phyloP scores from a whole-genome alignment of 2,329 filamentous ascomycete genomes.

The Diaporthe ampelina region DNA sequence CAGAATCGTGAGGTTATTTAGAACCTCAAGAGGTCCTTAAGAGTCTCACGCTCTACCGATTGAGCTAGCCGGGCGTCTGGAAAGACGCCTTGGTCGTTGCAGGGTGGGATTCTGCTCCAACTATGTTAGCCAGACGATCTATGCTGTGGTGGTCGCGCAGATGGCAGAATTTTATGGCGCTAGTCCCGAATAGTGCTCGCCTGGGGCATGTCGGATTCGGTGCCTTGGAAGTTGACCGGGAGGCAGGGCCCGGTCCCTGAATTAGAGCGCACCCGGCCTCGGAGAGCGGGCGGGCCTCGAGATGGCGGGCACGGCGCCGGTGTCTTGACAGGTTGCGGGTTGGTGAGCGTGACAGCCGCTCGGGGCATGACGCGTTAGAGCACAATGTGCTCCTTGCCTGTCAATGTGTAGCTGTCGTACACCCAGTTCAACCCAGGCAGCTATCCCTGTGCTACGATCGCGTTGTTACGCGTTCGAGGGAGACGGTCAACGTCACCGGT shows the following conservation, averaged over 20 bases:
- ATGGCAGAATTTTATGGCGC: background rate
- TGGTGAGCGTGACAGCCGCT: background rate
- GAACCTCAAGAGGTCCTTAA: too few species aligned
- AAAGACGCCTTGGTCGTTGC: constrained; percentile 36
- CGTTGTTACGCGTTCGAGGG: background rate
- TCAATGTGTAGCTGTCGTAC: background rate
- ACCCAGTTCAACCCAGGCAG: background rate
- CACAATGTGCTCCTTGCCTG: background rate
- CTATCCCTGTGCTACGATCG: background rate
- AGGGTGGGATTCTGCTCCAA: fast-evolving
- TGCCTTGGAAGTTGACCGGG: background rate
- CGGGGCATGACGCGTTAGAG: background rate
- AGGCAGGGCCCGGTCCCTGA: background rate
- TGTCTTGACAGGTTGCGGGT: background rate
- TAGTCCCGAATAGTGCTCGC: background rate
- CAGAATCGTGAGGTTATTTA: constrained; percentile 1
- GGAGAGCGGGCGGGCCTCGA: constrained; percentile 1
- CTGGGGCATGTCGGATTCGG: background rate
- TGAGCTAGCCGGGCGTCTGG: constrained; percentile 70
- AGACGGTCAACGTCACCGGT: background rate
- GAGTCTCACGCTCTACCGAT: constrained; percentile 81
- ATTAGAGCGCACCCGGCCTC: background rate
- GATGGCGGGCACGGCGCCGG: background rate
- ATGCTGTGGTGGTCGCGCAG: background rate
- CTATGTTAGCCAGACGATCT: background rate